Evolutionary conservation across 2,329 filamentous ascomycete species (phyloP).

Genomic region (Didymella pomorum): DNA sequence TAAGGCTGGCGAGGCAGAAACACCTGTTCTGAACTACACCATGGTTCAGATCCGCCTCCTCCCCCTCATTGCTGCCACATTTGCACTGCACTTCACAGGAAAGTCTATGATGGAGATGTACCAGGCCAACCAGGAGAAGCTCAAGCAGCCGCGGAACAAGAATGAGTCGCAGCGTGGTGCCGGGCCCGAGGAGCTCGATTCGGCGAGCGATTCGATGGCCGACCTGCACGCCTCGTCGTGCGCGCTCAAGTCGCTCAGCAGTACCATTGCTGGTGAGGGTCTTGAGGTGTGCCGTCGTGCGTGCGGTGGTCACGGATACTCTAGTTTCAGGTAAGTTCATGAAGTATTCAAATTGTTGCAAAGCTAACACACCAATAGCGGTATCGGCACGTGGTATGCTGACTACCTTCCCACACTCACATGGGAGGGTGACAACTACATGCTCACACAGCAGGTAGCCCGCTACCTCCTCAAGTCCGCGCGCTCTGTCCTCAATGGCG

Average conservation of each 20-base stretch:
- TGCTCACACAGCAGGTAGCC: conserved; percentile 81
- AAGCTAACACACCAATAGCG: conserved; percentile 51
- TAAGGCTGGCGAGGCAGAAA: conserved; percentile 68
- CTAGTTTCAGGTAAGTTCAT: conserved; percentile 63
- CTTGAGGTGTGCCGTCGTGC: conserved; percentile 77
- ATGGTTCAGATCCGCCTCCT: conserved; percentile 80
- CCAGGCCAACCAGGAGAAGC: conserved; percentile 73
- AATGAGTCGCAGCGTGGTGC: conserved; percentile 58
- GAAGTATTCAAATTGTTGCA: neutral
- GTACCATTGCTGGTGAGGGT: conserved; percentile 75
- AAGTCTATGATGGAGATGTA: conserved; percentile 79
- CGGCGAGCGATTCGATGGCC: conserved; percentile 72
- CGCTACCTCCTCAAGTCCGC: conserved; percentile 80
- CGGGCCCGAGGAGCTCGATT: conserved; percentile 72
- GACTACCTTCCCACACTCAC: conserved; percentile 77
- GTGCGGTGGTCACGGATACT: conserved; percentile 80
- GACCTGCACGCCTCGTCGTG: conserved; percentile 81
- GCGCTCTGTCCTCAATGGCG: conserved; percentile 71
- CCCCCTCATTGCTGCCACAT: conserved; percentile 75
- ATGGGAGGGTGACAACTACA: conserved; percentile 84
- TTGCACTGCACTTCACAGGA: conserved; percentile 81
- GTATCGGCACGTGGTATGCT: conserved; percentile 77
- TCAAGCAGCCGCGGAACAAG: conserved; percentile 55
- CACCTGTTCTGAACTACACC: conserved; percentile 80
- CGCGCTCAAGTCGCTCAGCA: conserved; percentile 76